A percentile compares a stretch with the other conserved stretches of the same genome.
These are phyloP conservation scores for Alloteropsis angusta DNA, from an alignment of 202 grass and related monocot genomes.

Conservation along the genomic window DNA sequence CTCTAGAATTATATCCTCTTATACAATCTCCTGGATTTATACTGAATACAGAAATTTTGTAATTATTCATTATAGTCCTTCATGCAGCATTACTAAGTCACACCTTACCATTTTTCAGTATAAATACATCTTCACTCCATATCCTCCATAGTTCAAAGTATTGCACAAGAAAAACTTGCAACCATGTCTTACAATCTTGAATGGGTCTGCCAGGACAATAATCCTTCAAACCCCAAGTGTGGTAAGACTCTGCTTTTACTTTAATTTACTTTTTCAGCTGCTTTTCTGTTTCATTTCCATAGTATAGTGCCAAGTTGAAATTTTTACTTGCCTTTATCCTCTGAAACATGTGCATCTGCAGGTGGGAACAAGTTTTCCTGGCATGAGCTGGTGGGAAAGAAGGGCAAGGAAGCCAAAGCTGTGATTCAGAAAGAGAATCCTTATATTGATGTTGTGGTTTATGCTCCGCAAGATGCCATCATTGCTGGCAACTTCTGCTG, in stretches of 20 bases:
- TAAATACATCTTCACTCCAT: background rate
- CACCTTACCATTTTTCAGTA: background rate
- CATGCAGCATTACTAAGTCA: background rate
- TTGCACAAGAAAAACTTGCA: background rate
- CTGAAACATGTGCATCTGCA: background rate
- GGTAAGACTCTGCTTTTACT: background rate
- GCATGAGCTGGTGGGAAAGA: conserved; percentile 22
- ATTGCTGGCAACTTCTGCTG: conserved; percentile 11
- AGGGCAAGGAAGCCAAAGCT: conserved; percentile 1
- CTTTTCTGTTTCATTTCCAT: background rate
- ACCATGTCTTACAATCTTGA: conserved; percentile 6
- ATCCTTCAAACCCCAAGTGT: background rate
- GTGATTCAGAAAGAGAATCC: conserved; percentile 5
- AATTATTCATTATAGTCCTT: background rate
- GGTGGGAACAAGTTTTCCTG: background rate
- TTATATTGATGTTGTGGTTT: background rate
- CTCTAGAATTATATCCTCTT: background rate
- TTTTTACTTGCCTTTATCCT: background rate
- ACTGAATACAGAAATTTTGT: background rate
- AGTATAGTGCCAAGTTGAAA: background rate
- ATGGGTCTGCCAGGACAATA: background rate
- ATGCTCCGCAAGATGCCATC: background rate
- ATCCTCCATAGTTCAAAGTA: background rate
- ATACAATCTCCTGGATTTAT: background rate
- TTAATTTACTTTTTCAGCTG: background rate